Percentiles rank a stretch among this genome's conserved stretches.
Conservation (phyloP, 257 asterid species). For the Primulina huaijiensis region DNA sequence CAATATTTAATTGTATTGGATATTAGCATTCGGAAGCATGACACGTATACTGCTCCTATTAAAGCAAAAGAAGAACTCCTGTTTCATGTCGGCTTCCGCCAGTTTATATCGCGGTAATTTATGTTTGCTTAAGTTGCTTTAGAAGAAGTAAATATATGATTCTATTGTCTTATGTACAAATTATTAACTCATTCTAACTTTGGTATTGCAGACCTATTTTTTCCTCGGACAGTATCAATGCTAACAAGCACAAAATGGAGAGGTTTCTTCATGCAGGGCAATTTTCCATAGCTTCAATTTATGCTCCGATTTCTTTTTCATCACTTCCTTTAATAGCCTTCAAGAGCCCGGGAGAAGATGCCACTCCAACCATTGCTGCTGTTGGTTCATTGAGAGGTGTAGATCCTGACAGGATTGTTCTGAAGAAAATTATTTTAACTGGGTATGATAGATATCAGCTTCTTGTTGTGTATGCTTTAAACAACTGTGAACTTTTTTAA, state of each 20-base stretch:
- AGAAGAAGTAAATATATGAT: neutral
- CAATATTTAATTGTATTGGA: constrained; percentile 15
- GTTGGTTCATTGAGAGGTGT: constrained; percentile 77
- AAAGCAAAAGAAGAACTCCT: constrained; percentile 90
- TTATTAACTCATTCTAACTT: constrained; percentile 20
- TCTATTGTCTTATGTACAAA: neutral
- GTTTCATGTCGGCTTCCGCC: constrained; percentile 96
- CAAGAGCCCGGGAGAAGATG: constrained; percentile 54
- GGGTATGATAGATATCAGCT: constrained; percentile 53
- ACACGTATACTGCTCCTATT: constrained; percentile 71
- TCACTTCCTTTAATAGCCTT: constrained; percentile 75
- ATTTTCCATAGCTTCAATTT: constrained; percentile 80
- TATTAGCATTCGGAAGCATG: constrained; percentile 79
- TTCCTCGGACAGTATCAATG: constrained; percentile 71
- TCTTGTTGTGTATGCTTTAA: neutral
- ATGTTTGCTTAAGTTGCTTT: constrained; percentile 10
- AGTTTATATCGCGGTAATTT: constrained; percentile 62
- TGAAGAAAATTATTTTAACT: constrained; percentile 84
- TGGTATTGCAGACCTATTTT: constrained; percentile 67
- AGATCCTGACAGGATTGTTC: constrained; percentile 75
- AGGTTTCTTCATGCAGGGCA: constrained; percentile 92
- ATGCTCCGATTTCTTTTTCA: constrained; percentile 80
- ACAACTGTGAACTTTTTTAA: neutral
- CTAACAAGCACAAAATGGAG: constrained; percentile 94
- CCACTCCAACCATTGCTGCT: constrained; percentile 71